These are phyloP conservation scores for Phytophthora tubulina DNA, from an alignment of 352 stramenopile species.

Conservation along the genomic window DNA sequence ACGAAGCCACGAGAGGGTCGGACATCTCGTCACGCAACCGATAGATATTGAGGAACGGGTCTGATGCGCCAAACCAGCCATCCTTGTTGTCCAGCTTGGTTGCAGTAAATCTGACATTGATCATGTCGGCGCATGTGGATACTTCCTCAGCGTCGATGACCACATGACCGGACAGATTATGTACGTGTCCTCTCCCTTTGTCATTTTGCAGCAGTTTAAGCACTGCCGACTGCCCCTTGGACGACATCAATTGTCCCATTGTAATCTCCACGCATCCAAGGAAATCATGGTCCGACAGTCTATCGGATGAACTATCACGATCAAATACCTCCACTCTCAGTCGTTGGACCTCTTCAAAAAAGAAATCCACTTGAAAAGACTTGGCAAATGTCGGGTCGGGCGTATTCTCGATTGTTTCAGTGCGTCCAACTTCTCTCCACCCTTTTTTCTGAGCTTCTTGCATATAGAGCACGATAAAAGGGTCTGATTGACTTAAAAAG, in stretches of 20 bases:
- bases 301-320: conserved; percentile 71
- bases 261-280: conserved; percentile 81
- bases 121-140: conserved; percentile 65
- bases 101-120: conserved; percentile 69
- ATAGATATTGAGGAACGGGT: conserved; percentile 85
- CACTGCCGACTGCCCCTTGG: conserved; percentile 64
- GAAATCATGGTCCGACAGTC: conserved; percentile 73
- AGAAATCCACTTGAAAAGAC: conserved; percentile 77
- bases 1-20: conserved; percentile 49
- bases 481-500: conserved; percentile 75
- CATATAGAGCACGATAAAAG: conserved; percentile 80
- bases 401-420: conserved; percentile 79
- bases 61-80: conserved; percentile 78
- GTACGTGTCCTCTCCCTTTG: conserved; percentile 37
- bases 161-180: conserved; percentile 67
- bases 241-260: conserved; percentile 80
- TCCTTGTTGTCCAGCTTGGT: conserved; percentile 85
- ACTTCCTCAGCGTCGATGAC: conserved; percentile 81
- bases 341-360: conserved; percentile 86
- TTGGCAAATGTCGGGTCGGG: conserved; percentile 77
- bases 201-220: conserved; percentile 68
- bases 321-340: conserved; percentile 86
- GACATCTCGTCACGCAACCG: conserved; percentile 53
- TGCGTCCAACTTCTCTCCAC: conserved; percentile 82
- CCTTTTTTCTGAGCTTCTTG: conserved; percentile 52